A percentile compares a stretch with the other conserved stretches of the same genome.
phyloP scores from a whole-genome alignment of 441 rosid genomes.

The Pelargonium myrrhifolium region DNA sequence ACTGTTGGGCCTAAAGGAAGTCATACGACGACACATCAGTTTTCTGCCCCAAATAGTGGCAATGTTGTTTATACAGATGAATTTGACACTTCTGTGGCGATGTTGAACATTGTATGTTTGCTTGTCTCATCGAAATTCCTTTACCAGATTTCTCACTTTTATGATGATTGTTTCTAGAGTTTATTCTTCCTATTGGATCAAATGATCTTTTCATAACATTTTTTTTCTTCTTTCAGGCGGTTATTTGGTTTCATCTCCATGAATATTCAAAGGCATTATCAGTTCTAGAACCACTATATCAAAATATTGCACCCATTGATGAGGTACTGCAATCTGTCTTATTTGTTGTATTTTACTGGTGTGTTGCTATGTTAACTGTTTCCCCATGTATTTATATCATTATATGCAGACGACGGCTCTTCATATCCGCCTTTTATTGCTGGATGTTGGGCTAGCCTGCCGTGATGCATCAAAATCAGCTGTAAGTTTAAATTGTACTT shows the following conservation, averaged over 20 bases:
- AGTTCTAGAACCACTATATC: conserved; percentile 69
- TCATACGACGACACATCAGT: conserved; percentile 25
- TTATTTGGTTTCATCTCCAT: conserved; percentile 88
- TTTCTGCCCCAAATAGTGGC: conserved; percentile 32
- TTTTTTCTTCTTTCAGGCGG: conserved; percentile 47
- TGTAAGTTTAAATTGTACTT: conserved; percentile 42
- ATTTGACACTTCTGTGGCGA: conserved; percentile 64
- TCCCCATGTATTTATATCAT: conserved; percentile 12
- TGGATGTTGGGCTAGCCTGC: conserved; percentile 83
- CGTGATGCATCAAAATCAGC: conserved; percentile 63
- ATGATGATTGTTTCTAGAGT: conserved; percentile 10
- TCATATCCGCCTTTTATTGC: conserved; percentile 73
- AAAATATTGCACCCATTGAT: conserved; percentile 73
- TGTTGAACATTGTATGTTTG: conserved; percentile 62
- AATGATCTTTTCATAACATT: conserved; percentile 18
- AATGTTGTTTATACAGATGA: conserved; percentile 49
- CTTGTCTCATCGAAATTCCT: conserved; percentile 11
- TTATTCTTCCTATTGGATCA: conserved; percentile 8
- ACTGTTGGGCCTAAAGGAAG: conserved; percentile 50
- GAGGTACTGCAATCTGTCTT: conserved; percentile 49
- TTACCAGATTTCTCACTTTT: conserved; percentile 1
- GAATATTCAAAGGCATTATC: conserved; percentile 74
- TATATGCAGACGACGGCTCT: conserved; percentile 74
- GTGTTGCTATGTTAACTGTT: conserved; percentile 17
- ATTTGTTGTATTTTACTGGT: conserved; percentile 9